Percentiles rank a stretch among this genome's conserved stretches.
Evolutionary conservation across 805 yeast species (phyloP).

Genomic region (Schwanniomyces vanrijiae): DNA sequence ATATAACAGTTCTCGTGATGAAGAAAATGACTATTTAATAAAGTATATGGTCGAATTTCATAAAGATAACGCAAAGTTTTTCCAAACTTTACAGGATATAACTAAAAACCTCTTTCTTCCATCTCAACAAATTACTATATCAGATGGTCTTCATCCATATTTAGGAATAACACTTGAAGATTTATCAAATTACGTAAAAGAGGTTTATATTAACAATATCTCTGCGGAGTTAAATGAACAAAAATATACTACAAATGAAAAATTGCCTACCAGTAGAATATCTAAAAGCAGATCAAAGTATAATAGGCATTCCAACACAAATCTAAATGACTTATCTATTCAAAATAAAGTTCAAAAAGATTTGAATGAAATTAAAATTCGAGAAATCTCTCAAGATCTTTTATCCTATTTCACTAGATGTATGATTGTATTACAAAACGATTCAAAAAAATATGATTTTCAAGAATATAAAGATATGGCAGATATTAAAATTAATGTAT

Average conservation of each 20-base stretch:
- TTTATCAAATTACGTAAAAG: conserved; percentile 20
- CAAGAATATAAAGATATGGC: not conserved
- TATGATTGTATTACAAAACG: conserved; percentile 21
- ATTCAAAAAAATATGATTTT: conserved; percentile 10
- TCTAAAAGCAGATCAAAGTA: conserved; percentile 2
- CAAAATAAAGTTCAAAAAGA: conserved; percentile 18
- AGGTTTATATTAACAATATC: conserved; percentile 11
- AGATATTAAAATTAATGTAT: not conserved
- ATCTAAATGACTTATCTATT: conserved; percentile 5
- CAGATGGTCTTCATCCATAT: conserved; percentile 23
- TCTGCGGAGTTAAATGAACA: not conserved
- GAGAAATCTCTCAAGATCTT: conserved; percentile 32
- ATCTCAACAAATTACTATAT: conserved; percentile 20
- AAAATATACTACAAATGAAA: not conserved
- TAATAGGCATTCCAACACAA: conserved; percentile 8
- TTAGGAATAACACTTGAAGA: conserved; percentile 31
- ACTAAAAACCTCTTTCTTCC: conserved; percentile 25
- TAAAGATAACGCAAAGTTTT: conserved; percentile 17
- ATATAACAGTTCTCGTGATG: conserved; percentile 6
- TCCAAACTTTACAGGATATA: conserved; percentile 15
- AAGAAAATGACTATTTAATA: conserved; percentile 10
- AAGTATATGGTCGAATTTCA: conserved; percentile 18
- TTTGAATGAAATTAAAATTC: conserved; percentile 22
- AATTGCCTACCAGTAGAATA: not conserved
- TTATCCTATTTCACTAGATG: conserved; percentile 22